Evolutionary conservation across 768 basidiomycete species (phyloP).

Genomic region (Auriscalpium vulgare): DNA sequence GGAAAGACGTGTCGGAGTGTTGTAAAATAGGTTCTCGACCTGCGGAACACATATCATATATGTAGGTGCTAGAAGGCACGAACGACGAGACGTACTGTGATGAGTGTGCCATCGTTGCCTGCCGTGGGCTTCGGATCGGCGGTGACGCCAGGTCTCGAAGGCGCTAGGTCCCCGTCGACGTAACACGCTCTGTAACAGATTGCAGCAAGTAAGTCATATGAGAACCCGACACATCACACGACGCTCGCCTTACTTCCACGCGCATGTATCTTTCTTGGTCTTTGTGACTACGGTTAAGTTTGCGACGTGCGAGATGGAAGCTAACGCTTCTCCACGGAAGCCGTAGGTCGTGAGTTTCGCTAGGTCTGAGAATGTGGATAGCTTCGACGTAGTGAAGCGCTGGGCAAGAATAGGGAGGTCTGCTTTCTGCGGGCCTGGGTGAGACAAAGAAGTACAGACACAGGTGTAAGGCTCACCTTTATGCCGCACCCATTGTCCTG

Average conservation of each 20-base stretch:
- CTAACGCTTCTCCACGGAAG: constrained; percentile 94
- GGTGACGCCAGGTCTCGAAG: constrained; percentile 61
- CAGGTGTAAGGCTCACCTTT: constrained; percentile 44
- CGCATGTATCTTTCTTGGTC: constrained; percentile 71
- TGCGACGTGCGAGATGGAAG: constrained; percentile 91
- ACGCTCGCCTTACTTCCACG: constrained; percentile 67
- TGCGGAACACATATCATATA: constrained; percentile 22
- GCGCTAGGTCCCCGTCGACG: constrained; percentile 64
- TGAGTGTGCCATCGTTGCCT: constrained; percentile 89
- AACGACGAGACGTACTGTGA: constrained; percentile 42
- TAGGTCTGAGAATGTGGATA: constrained; percentile 80
- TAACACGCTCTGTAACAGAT: constrained; percentile 60
- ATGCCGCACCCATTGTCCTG: constrained; percentile 97
- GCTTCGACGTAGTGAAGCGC: constrained; percentile 92
- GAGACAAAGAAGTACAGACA: neutral
- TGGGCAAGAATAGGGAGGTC: constrained; percentile 90
- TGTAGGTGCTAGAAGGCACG: neutral
- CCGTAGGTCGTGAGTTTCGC: constrained; percentile 85
- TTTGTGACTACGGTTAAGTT: constrained; percentile 88
- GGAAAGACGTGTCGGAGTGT: constrained; percentile 79
- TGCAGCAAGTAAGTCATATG: neutral
- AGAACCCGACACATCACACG: neutral
- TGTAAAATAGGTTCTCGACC: constrained; percentile 96
- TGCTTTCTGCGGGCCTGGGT: constrained; percentile 47
- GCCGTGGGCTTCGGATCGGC: constrained; percentile 84